Evolutionary conservation across 2,329 filamentous ascomycete species (phyloP), one percentile per base, ranked within the genome.

Genomic region (Botrytis deweyae): DNA sequence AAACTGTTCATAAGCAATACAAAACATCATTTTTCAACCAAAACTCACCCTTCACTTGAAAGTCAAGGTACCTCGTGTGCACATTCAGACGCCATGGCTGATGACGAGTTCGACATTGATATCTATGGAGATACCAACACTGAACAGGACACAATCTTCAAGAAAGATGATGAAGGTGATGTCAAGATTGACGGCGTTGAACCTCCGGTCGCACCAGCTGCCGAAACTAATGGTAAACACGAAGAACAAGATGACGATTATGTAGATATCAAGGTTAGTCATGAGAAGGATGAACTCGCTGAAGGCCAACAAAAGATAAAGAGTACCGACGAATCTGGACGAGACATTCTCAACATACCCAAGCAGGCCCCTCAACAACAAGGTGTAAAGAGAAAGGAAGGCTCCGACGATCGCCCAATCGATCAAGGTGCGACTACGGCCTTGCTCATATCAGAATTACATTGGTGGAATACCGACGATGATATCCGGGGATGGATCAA

Each of bases 381-480:
- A 77, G 89, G 88, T 18, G 84, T 86, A 10, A 91, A 91, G 83
- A 85, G 88, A 73, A 91, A 90, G 81, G 86, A 87, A 72, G 87
- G 85, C 16, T 87, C 88, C 4, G 88, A 90, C 74, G 87, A 89
- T 42, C 79, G 88, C 38, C 86, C 87, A 6, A 85, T 90, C 68
- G 89, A 91, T 75, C 85, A 87, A 3, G 85, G 85, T 73, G 89
- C 89, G 2, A 91, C 89, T 1, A 86, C 90, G 38, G 94, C 95
- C 0, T 84, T 98, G 44, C 90, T 97, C 82, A 89, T 98, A 72
- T 95, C 93, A 4, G 96, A 98, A 68, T 86, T 99, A 16, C 92
- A 93, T 82, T 99, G 96, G 96, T 98, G 95, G 95, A 95, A 91
- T 44, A 97, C 93, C 3, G 96, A 99, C 81, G 96, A 99, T 80